Percentiles rank a stretch among this genome's conserved stretches.
Conservation (phyloP, 2,329 filamentous ascomycete genomes). For the Aspergillus persii region DNA sequence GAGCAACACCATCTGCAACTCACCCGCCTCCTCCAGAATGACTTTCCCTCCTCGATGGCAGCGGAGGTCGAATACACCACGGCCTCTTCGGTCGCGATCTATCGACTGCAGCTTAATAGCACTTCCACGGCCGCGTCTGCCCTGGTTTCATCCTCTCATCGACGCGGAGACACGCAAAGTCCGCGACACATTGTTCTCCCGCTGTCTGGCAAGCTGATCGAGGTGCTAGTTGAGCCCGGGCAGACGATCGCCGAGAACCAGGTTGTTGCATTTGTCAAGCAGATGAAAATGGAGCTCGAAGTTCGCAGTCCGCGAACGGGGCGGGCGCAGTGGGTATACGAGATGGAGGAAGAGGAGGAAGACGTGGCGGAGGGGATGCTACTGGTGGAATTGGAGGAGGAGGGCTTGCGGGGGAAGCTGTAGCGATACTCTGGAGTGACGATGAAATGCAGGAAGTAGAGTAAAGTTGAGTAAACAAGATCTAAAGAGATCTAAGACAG, state of each 20-base stretch:
- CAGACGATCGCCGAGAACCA: conserved; percentile 52
- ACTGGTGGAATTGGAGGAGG: conserved; percentile 49
- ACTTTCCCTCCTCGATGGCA: conserved; percentile 56
- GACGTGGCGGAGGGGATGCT: conserved; percentile 58
- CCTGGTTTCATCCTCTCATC: conserved; percentile 41
- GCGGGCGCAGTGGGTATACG: conserved; percentile 50
- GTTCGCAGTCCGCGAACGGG: conserved; percentile 53
- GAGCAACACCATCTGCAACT: conserved; percentile 54
- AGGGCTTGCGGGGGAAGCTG: conserved; percentile 35
- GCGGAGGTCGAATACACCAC: conserved; percentile 54
- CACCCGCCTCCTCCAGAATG: conserved; percentile 56
- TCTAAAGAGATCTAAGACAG: not conserved
- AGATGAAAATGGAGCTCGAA: conserved; percentile 71
- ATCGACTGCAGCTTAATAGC: conserved; percentile 46
- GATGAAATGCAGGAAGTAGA: no score
- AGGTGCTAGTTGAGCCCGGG: conserved; percentile 56
- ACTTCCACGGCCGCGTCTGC: conserved; percentile 48
- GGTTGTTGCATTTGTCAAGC: conserved; percentile 58
- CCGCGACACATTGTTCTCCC: conserved; percentile 55
- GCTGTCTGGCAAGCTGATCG: conserved; percentile 59
- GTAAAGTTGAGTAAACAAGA: no score
- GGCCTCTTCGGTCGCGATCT: conserved; percentile 38
- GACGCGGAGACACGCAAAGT: conserved; percentile 51
- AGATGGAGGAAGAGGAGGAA: conserved; percentile 50
- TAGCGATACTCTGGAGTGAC: conserved; percentile 6